phyloP scores from a whole-genome alignment of 306 rosid species.

The Cucurbita pepo region DNA sequence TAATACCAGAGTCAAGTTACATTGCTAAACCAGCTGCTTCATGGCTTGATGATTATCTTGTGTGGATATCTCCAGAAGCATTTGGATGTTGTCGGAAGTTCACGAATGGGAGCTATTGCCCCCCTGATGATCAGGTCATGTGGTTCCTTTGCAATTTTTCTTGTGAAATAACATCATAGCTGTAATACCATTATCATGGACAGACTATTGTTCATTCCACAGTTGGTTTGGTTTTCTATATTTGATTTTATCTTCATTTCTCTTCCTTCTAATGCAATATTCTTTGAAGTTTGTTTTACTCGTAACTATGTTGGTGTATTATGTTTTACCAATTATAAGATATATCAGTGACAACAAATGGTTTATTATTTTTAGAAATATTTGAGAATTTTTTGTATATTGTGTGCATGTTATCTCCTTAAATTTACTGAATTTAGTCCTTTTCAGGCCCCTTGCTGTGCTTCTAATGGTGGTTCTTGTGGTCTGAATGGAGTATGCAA shows the following conservation, averaged over 20 bases:
- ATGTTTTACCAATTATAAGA: neutral
- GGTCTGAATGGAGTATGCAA: constrained; percentile 56
- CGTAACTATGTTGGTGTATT: neutral
- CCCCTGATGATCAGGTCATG: constrained; percentile 91
- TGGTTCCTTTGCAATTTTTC: neutral
- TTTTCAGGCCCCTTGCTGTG: constrained; percentile 87
- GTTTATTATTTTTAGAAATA: neutral
- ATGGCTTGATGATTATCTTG: constrained; percentile 99
- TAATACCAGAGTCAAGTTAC: constrained; percentile 70
- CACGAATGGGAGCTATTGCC: constrained; percentile 69
- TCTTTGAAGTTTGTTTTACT: neutral
- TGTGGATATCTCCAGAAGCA: constrained; percentile 99
- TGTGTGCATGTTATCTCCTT: constrained; percentile 1
- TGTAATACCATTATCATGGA: neutral
- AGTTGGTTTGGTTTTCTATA: neutral
- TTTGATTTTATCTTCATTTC: neutral
- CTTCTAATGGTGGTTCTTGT: constrained; percentile 49
- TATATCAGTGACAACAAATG: neutral
- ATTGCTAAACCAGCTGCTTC: constrained; percentile 98
- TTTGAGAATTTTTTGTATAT: neutral
- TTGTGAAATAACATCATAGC: neutral
- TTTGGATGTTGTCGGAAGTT: constrained; percentile 99
- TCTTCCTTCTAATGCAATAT: neutral
- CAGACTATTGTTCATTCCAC: neutral
- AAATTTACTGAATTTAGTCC: constrained; percentile 11